Evolutionary conservation across 805 yeast genomes (phyloP), one percentile per base, ranked within the genome.

Genomic region (Teunomyces pallodes): DNA sequence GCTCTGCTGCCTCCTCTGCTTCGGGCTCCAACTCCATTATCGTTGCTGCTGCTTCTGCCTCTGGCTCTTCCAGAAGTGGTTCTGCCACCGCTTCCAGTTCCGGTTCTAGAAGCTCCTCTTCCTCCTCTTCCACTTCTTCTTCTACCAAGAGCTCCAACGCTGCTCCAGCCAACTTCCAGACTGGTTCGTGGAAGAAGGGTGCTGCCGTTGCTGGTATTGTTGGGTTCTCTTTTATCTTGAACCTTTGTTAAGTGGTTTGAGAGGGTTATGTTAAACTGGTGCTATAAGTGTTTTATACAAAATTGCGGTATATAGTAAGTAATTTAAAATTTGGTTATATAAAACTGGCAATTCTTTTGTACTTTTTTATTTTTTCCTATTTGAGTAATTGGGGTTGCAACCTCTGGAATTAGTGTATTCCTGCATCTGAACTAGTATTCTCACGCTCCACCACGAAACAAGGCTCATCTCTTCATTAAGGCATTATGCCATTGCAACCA

Each of bases 101-200:
- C 27, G 36, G 52, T 16, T 38, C 55, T 13, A 47, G 43, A 32
- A 31, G 54, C 17, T 32, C 52, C 24, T 32, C 55, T 9, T 28
- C 28, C 13, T 44, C 50, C 27, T 45, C 59, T 16, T 27, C 48
- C 20, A 45, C 55, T 17, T 16, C 54, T 3, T 29, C 54, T 12
- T 42, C 50, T 8, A 46, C 58, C n/a, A 47, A 59, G 30, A 46
- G 61, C 8, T 44, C 57, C 9, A 38, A 54, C 9, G 46, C 57
- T 29, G 48, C 48, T 36, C 57, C 62, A 30, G 53, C 55, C 24
- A 47, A 45, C 46, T 31, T 55, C 36, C 66, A 61, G 8, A 36
- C 58, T 33, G 59, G 65, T 14, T 53, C 63, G 36, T 70, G 73
- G 75, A 70, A 71, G 60, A 68, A 59, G 58, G 63, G 71, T 36